Percentiles rank a stretch among this genome's conserved stretches.
phyloP scores from a whole-genome alignment of 129 eudicot genomes.

The Flaveria sonorensis region DNA sequence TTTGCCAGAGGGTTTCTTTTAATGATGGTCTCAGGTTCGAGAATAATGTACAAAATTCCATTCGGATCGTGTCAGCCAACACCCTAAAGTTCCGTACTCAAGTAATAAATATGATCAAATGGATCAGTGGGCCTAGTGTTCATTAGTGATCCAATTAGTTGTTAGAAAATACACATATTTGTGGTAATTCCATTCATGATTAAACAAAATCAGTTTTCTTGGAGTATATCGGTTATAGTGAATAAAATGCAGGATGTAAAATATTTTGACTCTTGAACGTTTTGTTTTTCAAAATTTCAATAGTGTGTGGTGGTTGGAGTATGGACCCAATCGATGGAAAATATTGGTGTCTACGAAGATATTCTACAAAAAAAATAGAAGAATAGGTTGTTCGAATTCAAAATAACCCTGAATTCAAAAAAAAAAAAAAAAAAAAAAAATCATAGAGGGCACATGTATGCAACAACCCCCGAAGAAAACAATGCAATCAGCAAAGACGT shows the following conservation, averaged over 20 bases:
- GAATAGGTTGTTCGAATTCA: background rate
- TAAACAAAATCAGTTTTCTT: background rate
- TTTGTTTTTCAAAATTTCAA: background rate
- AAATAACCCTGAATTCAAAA: background rate
- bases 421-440: too few relatives aligned
- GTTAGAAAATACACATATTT: too few relatives aligned
- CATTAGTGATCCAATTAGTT: too few relatives aligned
- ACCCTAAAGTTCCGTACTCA: too few relatives aligned
- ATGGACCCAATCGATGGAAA: conserved; percentile 23
- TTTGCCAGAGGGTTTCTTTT: background rate
- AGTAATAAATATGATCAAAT: too few relatives aligned
- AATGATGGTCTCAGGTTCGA: too few relatives aligned
- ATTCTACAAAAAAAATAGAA: background rate
- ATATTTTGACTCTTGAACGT: background rate
- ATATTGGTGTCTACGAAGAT: background rate
- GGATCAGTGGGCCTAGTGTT: too few relatives aligned
- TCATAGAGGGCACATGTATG: conserved; percentile 12
- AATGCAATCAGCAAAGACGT: conserved; percentile 20
- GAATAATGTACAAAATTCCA: too few relatives aligned
- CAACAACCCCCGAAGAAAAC: conserved; percentile 27
- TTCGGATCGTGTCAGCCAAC: too few relatives aligned
- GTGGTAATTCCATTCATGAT: background rate
- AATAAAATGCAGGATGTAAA: background rate
- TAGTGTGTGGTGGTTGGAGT: background rate
- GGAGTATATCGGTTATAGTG: background rate